Conservation (phyloP, 805 yeast genomes). For the Starmerella geochares region DNA sequence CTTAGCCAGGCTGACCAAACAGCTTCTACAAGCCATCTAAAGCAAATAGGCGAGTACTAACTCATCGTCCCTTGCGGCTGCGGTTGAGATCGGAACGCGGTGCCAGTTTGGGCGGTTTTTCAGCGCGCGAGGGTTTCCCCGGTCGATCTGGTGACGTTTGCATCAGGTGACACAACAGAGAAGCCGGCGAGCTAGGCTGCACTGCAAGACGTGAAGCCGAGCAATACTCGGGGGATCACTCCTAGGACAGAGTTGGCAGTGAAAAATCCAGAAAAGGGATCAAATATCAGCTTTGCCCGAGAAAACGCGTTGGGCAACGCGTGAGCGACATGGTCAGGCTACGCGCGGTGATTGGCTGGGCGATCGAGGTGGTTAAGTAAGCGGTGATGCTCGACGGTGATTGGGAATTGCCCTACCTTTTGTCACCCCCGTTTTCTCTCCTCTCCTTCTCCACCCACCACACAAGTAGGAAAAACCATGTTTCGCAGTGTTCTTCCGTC, state of each 20-base stretch:
- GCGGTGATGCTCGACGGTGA: slow-evolving; percentile 16
- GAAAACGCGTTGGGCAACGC: neutral
- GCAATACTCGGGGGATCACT: too few relatives aligned
- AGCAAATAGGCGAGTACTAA: too few relatives aligned
- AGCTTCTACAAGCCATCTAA: too few relatives aligned
- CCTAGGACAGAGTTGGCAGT: too few relatives aligned
- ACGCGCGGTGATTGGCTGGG: slow-evolving; percentile 7
- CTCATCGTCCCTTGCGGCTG: too few relatives aligned
- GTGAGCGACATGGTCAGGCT: neutral
- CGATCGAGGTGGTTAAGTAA: neutral
- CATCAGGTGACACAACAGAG: neutral
- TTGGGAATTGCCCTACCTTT: slow-evolving; percentile 16
- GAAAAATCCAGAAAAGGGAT: too few relatives aligned
- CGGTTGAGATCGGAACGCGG: neutral
- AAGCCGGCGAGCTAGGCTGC: neutral
- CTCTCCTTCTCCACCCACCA: slow-evolving; percentile 8
- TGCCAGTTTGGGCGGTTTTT: neutral
- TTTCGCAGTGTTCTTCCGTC: slow-evolving; percentile 28
- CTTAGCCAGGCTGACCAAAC: too few relatives aligned
- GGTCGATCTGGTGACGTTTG: neutral
- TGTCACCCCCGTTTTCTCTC: slow-evolving; percentile 14
- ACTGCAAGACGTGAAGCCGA: too few relatives aligned
- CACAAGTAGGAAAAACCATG: slow-evolving; percentile 20
- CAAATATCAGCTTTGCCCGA: too few relatives aligned
- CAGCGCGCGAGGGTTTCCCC: neutral